Evolutionary conservation across 2,329 filamentous ascomycete species (phyloP), one percentile per base, ranked within the genome.

Genomic region (Fusarium sp.): DNA sequence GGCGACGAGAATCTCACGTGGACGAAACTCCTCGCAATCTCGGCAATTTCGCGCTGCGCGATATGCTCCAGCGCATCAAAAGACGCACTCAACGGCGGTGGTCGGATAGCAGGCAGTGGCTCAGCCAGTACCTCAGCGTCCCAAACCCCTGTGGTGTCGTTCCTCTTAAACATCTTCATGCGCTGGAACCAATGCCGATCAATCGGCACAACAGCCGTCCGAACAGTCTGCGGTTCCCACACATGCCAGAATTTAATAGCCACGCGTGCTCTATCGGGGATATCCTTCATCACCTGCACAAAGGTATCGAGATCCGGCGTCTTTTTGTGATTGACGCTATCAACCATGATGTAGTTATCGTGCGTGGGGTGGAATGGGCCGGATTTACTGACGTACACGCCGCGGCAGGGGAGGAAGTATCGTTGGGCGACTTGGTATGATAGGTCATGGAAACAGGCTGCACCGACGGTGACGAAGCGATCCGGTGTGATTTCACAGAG

Each of bases 351-450:
- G 28, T 71, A 66, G 11, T 73, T 73, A 12, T 73, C 70, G 1
- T 56, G 41, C 3, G 42, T 42, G 0, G 60, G 47, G 6, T 71
- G 51, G 2, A 73, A 73, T 0, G 66, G 66, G 1, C 70, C 70
- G 4, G 70, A 36, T 17, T 74, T 73, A 15, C 66, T 62, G 14
- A 98, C 92, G 80, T 94, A 99, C 18, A 98, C 95, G n/a, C 96
- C 96, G 80, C 95, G 92, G 75, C 94, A 93, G 13, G 95, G 92
- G 61, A 99, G 95, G 31, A 95, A 95, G 81, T 98, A 98, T 10
- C 98, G 88, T 13, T 97, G 92, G 17, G 96, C 95, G 83, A 98
- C 94, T 81, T 99, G 96, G 81, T 99, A 99, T 2, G 96, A 99
- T 18, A 99, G 87, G 79, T 97, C 90, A 84, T 99, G 96, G 85